Evolutionary conservation across 2,329 filamentous ascomycete species (phyloP).

Genomic region (Emergomyces pasteurianus): DNA sequence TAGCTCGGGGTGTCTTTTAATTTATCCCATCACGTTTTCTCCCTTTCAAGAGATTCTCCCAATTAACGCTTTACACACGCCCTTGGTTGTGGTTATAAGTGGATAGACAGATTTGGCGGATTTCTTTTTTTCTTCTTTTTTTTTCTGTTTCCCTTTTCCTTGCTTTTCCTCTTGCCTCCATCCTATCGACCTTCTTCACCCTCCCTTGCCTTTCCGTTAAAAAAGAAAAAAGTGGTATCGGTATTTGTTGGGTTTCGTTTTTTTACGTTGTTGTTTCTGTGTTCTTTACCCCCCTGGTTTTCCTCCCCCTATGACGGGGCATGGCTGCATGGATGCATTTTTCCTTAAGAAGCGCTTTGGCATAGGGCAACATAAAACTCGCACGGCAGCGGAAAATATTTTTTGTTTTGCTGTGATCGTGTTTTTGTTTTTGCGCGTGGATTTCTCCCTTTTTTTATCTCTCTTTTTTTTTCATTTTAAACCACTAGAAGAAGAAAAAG

Average conservation of each 20-base stretch:
- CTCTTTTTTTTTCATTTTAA: background rate
- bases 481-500: background rate
- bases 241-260: background rate
- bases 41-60: background rate
- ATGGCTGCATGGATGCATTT: background rate
- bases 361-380: background rate
- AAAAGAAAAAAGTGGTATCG: background rate
- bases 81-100: slow-evolving; percentile 6
- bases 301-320: background rate
- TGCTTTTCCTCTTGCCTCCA: background rate
- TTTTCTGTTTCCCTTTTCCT: background rate
- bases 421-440: background rate
- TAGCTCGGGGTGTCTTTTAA: background rate
- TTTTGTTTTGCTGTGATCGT: background rate
- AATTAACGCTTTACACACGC: background rate
- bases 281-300: background rate
- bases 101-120: slow-evolving; percentile 9
- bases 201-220: background rate
- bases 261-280: background rate
- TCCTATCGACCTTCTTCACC: background rate
- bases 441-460: background rate
- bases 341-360: background rate
- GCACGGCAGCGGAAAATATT: background rate
- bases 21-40: background rate
- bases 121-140: slow-evolving; percentile 4